Percentiles rank a stretch among this genome's conserved stretches.
Evolutionary conservation across 495 filamentous ascomycete species (phyloP).

Genomic region (Paragyromitra xinjiangensis): DNA sequence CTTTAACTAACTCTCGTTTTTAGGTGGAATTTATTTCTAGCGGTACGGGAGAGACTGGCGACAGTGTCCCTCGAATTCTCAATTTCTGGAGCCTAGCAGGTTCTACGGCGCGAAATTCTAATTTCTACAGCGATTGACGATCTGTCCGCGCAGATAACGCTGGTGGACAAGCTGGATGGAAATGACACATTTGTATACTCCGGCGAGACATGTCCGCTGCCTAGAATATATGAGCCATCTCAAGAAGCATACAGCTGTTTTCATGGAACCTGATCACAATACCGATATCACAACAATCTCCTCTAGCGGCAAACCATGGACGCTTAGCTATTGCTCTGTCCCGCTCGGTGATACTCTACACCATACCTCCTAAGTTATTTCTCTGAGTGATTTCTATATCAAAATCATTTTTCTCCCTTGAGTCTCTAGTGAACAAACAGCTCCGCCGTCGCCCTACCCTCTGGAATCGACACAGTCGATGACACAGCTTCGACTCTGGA

Average conservation of each 20-base stretch:
- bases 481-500: no score
- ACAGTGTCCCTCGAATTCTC: neutral
- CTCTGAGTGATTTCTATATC: no score
- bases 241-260: neutral
- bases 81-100: neutral
- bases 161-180: neutral
- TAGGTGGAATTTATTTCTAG: neutral
- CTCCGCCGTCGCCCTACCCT: no score
- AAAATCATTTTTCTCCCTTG: no score
- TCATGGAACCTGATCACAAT: neutral
- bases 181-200: neutral
- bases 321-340: neutral
- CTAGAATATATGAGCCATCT: neutral
- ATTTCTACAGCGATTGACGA: neutral
- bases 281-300: neutral
- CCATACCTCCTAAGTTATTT: neutral
- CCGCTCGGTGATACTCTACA: neutral
- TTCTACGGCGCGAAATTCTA: neutral
- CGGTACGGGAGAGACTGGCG: neutral
- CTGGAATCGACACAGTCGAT: no score
- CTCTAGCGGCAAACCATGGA: neutral
- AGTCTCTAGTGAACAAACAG: no score
- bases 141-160: neutral
- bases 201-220: neutral
- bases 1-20: neutral